Base-by-base conservation (phyloP, 2,329 filamentous ascomycete species). In the Phyllosticta capitalensis region DNA sequence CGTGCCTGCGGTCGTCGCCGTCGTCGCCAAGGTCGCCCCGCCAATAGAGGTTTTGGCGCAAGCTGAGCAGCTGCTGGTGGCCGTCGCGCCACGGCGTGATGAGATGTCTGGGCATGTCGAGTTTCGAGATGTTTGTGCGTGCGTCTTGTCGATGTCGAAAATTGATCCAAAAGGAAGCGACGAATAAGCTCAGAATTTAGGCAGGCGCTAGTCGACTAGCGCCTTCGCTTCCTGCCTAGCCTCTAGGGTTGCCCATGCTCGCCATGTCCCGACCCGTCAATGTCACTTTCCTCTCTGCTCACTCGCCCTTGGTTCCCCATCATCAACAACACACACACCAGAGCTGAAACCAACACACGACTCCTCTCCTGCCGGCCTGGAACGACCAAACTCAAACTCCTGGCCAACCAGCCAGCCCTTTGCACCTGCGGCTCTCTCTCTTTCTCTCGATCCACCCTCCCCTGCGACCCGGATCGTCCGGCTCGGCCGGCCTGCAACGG, bases 31-130 rank as follows among this genome's bases (percentile, higher is more conserved):
- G n/a, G 66, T 51, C 65, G 19, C 56, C 38, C 21, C 65, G 51
- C 26, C 5, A 76, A 71, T 88, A 91, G 65, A 92, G 81, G 65
- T 86, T 81, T 57, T 76, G 71, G 62, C 87, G 82, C 58, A 90
- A 82, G 54, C 76, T 72, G 60, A 90, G 79, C 62, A 92, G 81
- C n/a, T n/a, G 30, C 69, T 90, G 87, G 61, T 74, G 69, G 58
- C 79, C 80, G 71, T 82, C 76, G 64, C 86, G 84, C 88, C 88
- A 91, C 33, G 87, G 87, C 58, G 87, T 90, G 67, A 88, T 84
- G 63, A 86, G 79, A 74, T 88, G 89, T 68, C 85, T 83, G 26
- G 87, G 83, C 62, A 62, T 61, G 54, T 19, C 5, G 3, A 19
- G 6, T 58, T 33, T 20, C 28, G 30, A 10, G n/a, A 26, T 14